phyloP scores from a whole-genome alignment of 768 basidiomycete species.

The Pulveroboletus sp. region DNA sequence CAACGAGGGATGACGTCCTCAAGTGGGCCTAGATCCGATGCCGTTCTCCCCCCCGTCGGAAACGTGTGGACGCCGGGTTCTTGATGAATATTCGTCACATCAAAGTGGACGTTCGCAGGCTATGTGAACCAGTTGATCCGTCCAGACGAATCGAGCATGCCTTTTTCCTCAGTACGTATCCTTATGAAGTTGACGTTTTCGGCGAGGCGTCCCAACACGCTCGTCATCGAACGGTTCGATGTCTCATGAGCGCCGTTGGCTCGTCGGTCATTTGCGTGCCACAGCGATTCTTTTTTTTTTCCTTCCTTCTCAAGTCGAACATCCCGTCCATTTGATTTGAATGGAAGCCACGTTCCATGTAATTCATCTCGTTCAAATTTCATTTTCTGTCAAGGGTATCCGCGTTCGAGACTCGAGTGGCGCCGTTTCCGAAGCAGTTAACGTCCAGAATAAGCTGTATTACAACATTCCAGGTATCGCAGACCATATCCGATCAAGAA shows the following conservation, averaged over 20 bases:
- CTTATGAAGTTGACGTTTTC: slow-evolving; percentile 17
- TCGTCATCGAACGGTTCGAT: too few relatives aligned
- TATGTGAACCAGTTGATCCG: slow-evolving; percentile 2
- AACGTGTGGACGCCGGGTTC: slow-evolving; percentile 2
- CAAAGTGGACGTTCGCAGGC: slow-evolving; percentile 5
- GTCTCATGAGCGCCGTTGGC: background rate
- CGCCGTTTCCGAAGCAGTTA: slow-evolving; percentile 16
- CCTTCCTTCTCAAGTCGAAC: too few relatives aligned
- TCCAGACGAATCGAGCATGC: background rate
- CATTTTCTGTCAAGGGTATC: slow-evolving; percentile 3
- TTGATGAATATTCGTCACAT: slow-evolving; percentile 2
- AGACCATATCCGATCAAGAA: slow-evolving; percentile 31
- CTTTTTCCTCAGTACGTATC: slow-evolving; percentile 8
- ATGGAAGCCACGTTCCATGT: slow-evolving; percentile 20
- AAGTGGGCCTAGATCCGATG: slow-evolving; percentile 36
- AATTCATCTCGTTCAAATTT: slow-evolving; percentile 9
- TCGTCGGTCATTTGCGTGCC: background rate
- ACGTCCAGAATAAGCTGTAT: slow-evolving; percentile 32
- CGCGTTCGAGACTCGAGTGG: background rate
- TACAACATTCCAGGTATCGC: slow-evolving; percentile 38
- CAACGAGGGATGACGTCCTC: slow-evolving; percentile 41
- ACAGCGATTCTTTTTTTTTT: too few relatives aligned
- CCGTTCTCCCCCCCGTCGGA: background rate
- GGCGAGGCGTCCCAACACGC: background rate
- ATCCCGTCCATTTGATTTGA: slow-evolving; percentile 8